These are phyloP conservation scores for Trichothecium sympodiale DNA, from an alignment of 2,329 filamentous ascomycete genomes.

Conservation along the genomic window DNA sequence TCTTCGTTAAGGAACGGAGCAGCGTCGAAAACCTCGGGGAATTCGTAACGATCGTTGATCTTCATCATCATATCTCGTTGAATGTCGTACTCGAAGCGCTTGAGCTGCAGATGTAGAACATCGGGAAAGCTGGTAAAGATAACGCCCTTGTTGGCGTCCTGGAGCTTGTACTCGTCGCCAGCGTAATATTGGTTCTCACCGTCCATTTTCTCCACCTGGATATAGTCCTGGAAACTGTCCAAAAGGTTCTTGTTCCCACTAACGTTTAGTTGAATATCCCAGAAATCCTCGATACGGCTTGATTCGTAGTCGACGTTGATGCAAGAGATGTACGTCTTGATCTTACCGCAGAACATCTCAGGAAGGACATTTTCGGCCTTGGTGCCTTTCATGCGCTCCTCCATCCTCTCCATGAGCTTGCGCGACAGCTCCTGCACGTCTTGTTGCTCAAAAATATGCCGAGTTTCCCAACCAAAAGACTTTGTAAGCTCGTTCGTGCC, in stretches of 20 bases:
- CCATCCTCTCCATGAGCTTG: constrained; percentile 94
- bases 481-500: constrained; percentile 87
- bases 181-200: constrained; percentile 98
- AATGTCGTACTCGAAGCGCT: constrained; percentile 96
- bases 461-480: constrained; percentile 96
- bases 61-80: constrained; percentile 98
- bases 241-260: constrained; percentile 86
- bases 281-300: constrained; percentile 91
- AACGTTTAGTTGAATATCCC: constrained; percentile 97
- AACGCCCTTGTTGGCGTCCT: constrained; percentile 95
- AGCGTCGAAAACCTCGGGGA: constrained; percentile 74
- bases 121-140: constrained; percentile 95
- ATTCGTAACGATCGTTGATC: constrained; percentile 88
- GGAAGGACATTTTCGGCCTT: constrained; percentile 80
- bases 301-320: constrained; percentile 98
- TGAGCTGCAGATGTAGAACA: constrained; percentile 87
- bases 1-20: constrained; percentile 77
- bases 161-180: constrained; percentile 76
- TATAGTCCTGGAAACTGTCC: constrained; percentile 92
- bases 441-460: constrained; percentile 97
- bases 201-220: constrained; percentile 92
- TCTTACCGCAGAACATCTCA: constrained; percentile 90
- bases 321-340: constrained; percentile 97
- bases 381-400: constrained; percentile 97
- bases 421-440: constrained; percentile 95